Base-by-base conservation (phyloP, 129 eudicot species). In the Oenanthe sinensis region DNA sequence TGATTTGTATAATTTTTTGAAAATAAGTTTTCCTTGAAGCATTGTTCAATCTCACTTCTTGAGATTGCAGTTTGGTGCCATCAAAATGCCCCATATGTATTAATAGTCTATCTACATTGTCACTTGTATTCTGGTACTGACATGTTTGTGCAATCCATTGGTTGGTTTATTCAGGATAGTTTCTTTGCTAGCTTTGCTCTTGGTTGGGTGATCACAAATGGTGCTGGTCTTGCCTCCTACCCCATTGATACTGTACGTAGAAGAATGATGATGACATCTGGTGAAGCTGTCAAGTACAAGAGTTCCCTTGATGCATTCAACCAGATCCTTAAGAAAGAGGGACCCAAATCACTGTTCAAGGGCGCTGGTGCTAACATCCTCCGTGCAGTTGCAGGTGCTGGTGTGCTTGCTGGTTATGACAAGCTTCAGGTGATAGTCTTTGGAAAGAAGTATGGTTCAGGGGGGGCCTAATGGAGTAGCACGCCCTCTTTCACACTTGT, bases 301-400 rank as follows among this genome's bases (percentile, higher is more conserved):
- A 77, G 79, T 26, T 77, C 79, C 30, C 43, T 77, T 39, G 79
- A 77, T 39, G 79, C 79, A 36, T 77, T 77, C 71, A 10, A 50
- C 5, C 79, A 77, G 79, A 77, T 77, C 71, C 70, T 77, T n/a
- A 77, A 77, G 79, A 77, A 55, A 2, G 79, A 77, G 79, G 79
- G 79, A 28, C 33, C 79, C 71, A 77, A 55, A 13, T 77, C 79
- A 52, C 71, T 77, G 30, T 77, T 77, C 52, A 77, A 77, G 79
- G 79, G 79, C 2, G 79, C 79, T 40, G 79, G 79, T 37, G 79
- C 79, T 14, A 91, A 91, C 89, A 83, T 89, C 79, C 88, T 91
- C 28, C 90, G 97, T 84, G 97, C 97, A 0, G 82, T 91, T 68
- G 97, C 97, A 30, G 97, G 97, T 81, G 97, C 97, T 75, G 97